A percentile compares a stretch with the other conserved stretches of the same genome.
phyloP scores from a whole-genome alignment of 1,284 basidiomycete species.

The Wolfiporia cocos region DNA sequence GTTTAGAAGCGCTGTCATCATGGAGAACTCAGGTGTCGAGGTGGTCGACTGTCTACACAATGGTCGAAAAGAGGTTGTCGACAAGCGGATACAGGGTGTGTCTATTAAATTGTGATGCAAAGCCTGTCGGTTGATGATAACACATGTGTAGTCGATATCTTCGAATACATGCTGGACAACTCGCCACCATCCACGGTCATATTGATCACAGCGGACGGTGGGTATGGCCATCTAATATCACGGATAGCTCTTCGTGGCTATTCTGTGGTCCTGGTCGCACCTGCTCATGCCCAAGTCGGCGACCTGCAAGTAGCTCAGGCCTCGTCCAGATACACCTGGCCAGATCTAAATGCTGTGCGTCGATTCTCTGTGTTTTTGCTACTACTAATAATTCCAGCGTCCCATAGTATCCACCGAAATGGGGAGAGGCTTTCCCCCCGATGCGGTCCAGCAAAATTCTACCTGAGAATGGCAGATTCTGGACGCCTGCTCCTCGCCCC shows the following conservation, averaged over 20 bases:
- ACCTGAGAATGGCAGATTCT: too few relatives aligned
- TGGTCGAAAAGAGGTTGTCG: neutral
- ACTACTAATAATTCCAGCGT: too few relatives aligned
- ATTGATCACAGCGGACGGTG: neutral
- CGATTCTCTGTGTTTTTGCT: too few relatives aligned
- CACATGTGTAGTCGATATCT: neutral
- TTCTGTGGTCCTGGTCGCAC: neutral
- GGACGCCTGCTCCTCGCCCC: too few relatives aligned
- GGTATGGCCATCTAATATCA: neutral
- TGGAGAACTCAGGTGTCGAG: too few relatives aligned
- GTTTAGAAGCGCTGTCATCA: too few relatives aligned
- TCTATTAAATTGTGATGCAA: neutral
- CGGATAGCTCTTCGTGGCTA: neutral
- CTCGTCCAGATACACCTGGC: too few relatives aligned
- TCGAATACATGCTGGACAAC: neutral
- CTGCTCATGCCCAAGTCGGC: neutral
- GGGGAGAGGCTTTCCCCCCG: too few relatives aligned
- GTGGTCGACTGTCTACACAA: neutral
- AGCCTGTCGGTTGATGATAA: neutral
- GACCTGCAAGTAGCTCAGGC: too few relatives aligned
- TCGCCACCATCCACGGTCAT: neutral
- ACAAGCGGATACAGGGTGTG: neutral
- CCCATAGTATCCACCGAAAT: too few relatives aligned
- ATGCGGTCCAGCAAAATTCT: too few relatives aligned
- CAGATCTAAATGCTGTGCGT: too few relatives aligned